Evolutionary conservation across 1,284 basidiomycete species (phyloP).

Genomic region (Hypsizygus ulmarius): DNA sequence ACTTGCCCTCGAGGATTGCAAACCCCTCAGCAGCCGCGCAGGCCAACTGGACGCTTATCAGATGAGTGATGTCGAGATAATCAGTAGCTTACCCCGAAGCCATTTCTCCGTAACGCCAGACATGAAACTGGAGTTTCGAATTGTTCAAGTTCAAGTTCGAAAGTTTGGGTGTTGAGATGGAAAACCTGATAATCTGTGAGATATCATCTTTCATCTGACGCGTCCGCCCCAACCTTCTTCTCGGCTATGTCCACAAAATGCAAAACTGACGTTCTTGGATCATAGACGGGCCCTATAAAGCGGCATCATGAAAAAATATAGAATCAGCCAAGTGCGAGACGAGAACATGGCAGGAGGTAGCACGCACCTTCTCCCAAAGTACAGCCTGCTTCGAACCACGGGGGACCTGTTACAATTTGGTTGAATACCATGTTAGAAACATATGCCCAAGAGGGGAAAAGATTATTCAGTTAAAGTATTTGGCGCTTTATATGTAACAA

Average conservation of each 20-base stretch:
- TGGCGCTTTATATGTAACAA: constrained; percentile 24
- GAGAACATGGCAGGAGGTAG: constrained; percentile 6
- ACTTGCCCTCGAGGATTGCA: constrained; percentile 45
- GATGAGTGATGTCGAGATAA: constrained; percentile 3
- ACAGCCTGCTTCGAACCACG: constrained; percentile 56
- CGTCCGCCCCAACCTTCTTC: constrained; percentile 41
- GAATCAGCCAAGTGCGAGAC: constrained; percentile 8
- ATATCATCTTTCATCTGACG: constrained; percentile 3
- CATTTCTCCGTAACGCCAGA: constrained; percentile 46
- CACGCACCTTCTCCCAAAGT: constrained; percentile 60
- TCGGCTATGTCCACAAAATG: constrained; percentile 69
- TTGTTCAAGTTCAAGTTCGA: constrained; percentile 42
- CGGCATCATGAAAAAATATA: constrained; percentile 5
- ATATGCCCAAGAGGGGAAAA: background rate
- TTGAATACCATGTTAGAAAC: constrained; percentile 15
- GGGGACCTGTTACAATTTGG: constrained; percentile 36
- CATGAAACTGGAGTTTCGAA: constrained; percentile 54
- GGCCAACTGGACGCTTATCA: constrained; percentile 41
- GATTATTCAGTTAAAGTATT: constrained; percentile 1
- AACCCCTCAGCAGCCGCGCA: constrained; percentile 54
- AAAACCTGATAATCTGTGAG: constrained; percentile 40
- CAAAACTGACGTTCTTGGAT: constrained; percentile 46
- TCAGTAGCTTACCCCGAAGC: constrained; percentile 40
- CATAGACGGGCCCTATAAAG: constrained; percentile 57
- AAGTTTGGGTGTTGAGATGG: constrained; percentile 45